Conservation (phyloP, 108 stramenopile genomes). For the Pseudonitzschia multistriata region DNA sequence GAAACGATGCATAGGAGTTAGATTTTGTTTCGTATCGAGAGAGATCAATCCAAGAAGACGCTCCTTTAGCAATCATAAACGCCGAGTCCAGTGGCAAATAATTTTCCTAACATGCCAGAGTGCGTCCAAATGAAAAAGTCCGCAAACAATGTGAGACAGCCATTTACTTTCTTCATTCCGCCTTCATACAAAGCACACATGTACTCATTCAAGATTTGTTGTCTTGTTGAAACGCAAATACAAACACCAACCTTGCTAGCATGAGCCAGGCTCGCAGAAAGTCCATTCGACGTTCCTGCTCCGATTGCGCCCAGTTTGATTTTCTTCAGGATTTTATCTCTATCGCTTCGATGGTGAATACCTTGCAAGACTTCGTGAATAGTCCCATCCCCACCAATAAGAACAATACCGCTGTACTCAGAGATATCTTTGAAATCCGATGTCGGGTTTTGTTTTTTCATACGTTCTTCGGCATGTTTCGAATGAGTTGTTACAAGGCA, state of each 20-base stretch:
- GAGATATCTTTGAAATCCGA: constrained; percentile 48
- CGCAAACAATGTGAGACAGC: not conserved
- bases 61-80: constrained; percentile 75
- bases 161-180: not conserved
- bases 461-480: constrained; percentile 71
- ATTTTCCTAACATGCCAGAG: constrained; percentile 26
- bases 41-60: constrained; percentile 51
- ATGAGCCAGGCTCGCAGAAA: constrained; percentile 63
- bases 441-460: constrained; percentile 33
- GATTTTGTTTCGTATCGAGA: constrained; percentile 53
- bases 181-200: not conserved
- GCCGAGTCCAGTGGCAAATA: constrained; percentile 54
- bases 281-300: constrained; percentile 85
- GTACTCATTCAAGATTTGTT: not conserved
- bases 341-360: constrained; percentile 48
- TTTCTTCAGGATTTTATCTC: constrained; percentile 33
- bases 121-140: not conserved
- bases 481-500: constrained; percentile 44
- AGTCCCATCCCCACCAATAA: constrained; percentile 85
- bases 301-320: constrained; percentile 73
- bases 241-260: constrained; percentile 37
- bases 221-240: not conserved
- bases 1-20: constrained; percentile 60
- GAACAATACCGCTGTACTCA: constrained; percentile 64
- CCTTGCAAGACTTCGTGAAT: constrained; percentile 83